Conservation (phyloP, 345 rosid species). For the Brassica rapa region DNA sequence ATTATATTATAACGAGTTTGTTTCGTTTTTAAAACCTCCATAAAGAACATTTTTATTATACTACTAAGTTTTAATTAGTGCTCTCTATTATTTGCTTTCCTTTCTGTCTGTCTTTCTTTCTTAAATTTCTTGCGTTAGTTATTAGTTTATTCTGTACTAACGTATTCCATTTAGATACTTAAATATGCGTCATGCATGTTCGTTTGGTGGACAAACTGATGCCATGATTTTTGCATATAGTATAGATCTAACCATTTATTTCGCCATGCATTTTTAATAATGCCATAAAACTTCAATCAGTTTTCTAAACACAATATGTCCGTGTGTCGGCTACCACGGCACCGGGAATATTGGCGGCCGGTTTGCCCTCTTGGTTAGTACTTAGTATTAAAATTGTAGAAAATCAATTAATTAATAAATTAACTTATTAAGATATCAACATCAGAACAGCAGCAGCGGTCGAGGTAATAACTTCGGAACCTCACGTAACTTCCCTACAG, state of each 20-base stretch:
- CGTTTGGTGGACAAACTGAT: constrained; percentile 18
- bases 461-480: constrained; percentile 8
- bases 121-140: not conserved
- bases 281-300: constrained; percentile 21
- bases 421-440: not conserved
- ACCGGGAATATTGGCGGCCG: constrained; percentile 47
- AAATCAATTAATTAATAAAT: not conserved
- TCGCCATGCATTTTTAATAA: constrained; percentile 3
- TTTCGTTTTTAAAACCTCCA: not conserved
- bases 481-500: constrained; percentile 24
- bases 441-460: not conserved
- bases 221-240: constrained; percentile 19
- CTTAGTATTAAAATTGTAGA: not conserved
- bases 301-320: constrained; percentile 38
- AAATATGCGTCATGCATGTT: not conserved
- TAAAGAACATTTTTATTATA: not conserved
- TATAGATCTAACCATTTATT: constrained; percentile 9
- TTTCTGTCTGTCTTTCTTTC: not conserved
- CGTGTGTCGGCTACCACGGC: constrained; percentile 44
- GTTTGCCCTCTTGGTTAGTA: constrained; percentile 33
- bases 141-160: not conserved
- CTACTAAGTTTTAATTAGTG: constrained; percentile 2
- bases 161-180: not conserved
- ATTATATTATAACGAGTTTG: not conserved
- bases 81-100: constrained; percentile 2